A percentile compares a stretch with the other conserved stretches of the same genome.
Evolutionary conservation across 148 eudicot genomes (phyloP).

Genomic region (Simmondsia chinensis): DNA sequence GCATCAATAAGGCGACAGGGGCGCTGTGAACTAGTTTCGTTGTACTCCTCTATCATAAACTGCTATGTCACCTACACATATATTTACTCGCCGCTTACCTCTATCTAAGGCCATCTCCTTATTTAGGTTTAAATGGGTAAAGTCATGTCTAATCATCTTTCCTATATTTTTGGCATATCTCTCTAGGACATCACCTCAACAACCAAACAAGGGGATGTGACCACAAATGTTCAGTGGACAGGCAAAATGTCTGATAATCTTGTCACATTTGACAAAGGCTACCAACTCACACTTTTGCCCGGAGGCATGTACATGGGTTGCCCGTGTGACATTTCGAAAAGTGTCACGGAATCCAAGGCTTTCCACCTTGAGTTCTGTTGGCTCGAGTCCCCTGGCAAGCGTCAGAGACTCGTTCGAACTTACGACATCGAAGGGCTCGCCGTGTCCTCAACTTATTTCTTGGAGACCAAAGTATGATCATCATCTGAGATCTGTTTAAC

Average conservation of each 20-base stretch:
- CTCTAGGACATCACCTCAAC: slow-evolving; percentile 51
- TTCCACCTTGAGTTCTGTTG: slow-evolving; percentile 94
- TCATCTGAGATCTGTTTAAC: too few relatives aligned
- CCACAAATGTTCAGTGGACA: slow-evolving; percentile 63
- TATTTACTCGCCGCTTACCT: too few relatives aligned
- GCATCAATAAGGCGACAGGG: too few relatives aligned
- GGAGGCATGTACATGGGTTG: slow-evolving; percentile 97
- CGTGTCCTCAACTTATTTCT: slow-evolving; percentile 77
- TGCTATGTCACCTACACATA: too few relatives aligned
- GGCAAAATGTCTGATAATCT: slow-evolving; percentile 52
- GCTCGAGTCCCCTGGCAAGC: slow-evolving; percentile 74
- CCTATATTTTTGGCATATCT: not conserved
- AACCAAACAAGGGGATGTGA: slow-evolving; percentile 29
- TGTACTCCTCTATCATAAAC: too few relatives aligned
- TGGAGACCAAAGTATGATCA: slow-evolving; percentile 53
- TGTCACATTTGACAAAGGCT: slow-evolving; percentile 72
- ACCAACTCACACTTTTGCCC: slow-evolving; percentile 65
- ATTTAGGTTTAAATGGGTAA: too few relatives aligned
- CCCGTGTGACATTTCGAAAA: slow-evolving; percentile 58
- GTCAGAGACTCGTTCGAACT: slow-evolving; percentile 91
- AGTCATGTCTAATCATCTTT: not conserved
- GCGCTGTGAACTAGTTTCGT: too few relatives aligned
- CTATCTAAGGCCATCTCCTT: not conserved
- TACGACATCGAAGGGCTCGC: slow-evolving; percentile 79
- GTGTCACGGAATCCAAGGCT: slow-evolving; percentile 57